Evolutionary conservation across 1,284 basidiomycete genomes (phyloP).

Genomic region (Leccinum variabile): DNA sequence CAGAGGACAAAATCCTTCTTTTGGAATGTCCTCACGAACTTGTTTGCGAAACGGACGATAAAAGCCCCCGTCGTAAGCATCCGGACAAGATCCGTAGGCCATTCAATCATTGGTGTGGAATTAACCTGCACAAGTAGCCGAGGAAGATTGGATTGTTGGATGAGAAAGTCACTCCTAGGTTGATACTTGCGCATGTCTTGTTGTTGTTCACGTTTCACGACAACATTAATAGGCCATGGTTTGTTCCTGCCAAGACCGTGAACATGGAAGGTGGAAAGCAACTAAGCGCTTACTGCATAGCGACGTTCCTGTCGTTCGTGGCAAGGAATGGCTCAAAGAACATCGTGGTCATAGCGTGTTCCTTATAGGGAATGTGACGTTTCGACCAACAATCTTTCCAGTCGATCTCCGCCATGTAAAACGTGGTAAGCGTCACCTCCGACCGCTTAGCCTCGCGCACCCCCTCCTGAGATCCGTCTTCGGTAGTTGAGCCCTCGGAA

Average conservation of each 20-base stretch:
- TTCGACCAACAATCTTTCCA: not conserved
- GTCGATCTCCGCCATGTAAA: not conserved
- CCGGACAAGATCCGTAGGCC: not conserved
- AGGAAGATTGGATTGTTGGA: not conserved
- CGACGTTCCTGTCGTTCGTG: not conserved
- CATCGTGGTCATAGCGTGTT: not conserved
- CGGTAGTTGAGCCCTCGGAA: not conserved
- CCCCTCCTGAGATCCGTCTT: not conserved
- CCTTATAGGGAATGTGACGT: not conserved
- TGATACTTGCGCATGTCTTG: not conserved
- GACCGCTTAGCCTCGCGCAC: not conserved
- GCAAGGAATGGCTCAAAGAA: not conserved
- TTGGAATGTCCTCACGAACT: not conserved
- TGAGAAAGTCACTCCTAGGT: not conserved
- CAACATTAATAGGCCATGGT: not conserved
- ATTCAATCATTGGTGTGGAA: not conserved
- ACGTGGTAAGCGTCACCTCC: not conserved
- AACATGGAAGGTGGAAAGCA: not conserved
- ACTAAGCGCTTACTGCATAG: not conserved
- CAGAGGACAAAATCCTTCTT: no score
- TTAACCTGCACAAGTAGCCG: not conserved
- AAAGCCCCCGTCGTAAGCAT: constrained; percentile 1
- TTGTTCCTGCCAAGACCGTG: not conserved
- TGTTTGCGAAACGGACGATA: not conserved
- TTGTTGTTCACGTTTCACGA: not conserved